Evolutionary conservation across 768 basidiomycete species (phyloP), one percentile per base, ranked within the genome.

Genomic region (Chiua virens): DNA sequence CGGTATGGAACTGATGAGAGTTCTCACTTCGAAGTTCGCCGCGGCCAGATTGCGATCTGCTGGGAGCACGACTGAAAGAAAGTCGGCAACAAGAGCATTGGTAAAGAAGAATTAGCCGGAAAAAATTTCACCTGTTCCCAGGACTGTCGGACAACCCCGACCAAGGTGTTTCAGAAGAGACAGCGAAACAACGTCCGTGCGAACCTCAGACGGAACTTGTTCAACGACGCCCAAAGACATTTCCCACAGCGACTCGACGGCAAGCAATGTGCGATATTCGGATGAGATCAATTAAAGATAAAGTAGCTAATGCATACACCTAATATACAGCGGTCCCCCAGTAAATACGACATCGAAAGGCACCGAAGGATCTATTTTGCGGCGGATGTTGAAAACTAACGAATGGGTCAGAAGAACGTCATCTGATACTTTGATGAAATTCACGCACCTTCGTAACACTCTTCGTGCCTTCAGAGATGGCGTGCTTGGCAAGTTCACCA

Each of bases 401-500:
- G 18, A 0, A 32, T 2, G 5, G 11, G 60, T 45, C 54, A 39
- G 45, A 58, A 46, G 6, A 30, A 22, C 32, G 23, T 10, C 3
- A 2, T 3, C 21, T 17, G 20, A 25, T 32, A 53, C 61, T 34
- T 34, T 34, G 30, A 25, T 2, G 10, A 21, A 21, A 34, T 15
- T 2, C 17, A 49, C 60, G 27, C 42, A 72, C 73, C 75, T 85
- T 86, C 58, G 85, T 86, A 52, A 86, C 84, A 30, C 79, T 80
- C 75, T 86, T 86, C 45, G 82, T 86, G 51, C 96, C 96, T 73
- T 98, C 96, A 23, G 93, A 96, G 71, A 98, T 97, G 49, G 96
- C 96, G 69, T 98, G 96, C 79, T 98, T 98, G 66, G 94, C 90
- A 39, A 98, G 84, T 75, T 98, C 95, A 74, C 94, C 96, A 54